phyloP scores from a whole-genome alignment of 2,329 filamentous ascomycete genomes.

The Shiraia bambusicola region DNA sequence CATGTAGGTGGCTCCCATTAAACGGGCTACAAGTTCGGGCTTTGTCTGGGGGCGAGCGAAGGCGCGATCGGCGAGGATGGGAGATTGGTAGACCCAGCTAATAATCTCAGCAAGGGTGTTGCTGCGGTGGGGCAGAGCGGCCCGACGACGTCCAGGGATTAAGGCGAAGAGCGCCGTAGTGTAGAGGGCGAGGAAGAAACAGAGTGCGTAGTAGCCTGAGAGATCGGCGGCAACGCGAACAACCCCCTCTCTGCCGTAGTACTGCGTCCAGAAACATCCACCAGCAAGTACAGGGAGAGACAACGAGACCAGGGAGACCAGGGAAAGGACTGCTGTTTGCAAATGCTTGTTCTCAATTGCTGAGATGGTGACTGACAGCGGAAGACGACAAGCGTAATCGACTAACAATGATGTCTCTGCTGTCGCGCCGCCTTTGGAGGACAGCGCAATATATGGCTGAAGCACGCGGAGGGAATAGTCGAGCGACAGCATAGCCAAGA shows the following conservation, averaged over 20 bases:
- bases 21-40: slow-evolving; percentile 65
- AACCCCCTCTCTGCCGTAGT: slow-evolving; percentile 45
- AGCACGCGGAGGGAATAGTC: slow-evolving; percentile 67
- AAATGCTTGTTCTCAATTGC: slow-evolving; percentile 65
- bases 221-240: slow-evolving; percentile 67
- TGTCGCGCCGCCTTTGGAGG: slow-evolving; percentile 58
- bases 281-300: slow-evolving; percentile 68
- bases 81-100: slow-evolving; percentile 73
- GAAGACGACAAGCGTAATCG: slow-evolving; percentile 69
- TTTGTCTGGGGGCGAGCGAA: slow-evolving; percentile 71
- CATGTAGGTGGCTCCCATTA: slow-evolving; percentile 61
- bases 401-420: slow-evolving; percentile 66
- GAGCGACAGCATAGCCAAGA: slow-evolving; percentile 66
- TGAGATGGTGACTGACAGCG: slow-evolving; percentile 60
- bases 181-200: slow-evolving; percentile 71
- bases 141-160: slow-evolving; percentile 61
- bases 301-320: slow-evolving; percentile 61
- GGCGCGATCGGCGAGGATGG: slow-evolving; percentile 69
- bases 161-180: slow-evolving; percentile 60
- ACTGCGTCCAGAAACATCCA: slow-evolving; percentile 73
- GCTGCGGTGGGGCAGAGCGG: slow-evolving; percentile 72
- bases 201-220: slow-evolving; percentile 70
- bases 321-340: slow-evolving; percentile 63
- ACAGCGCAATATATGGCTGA: slow-evolving; percentile 69
- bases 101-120: slow-evolving; percentile 74